Evolutionary conservation across 495 filamentous ascomycete genomes (phyloP).

Genomic region (Penicillium nucicola): DNA sequence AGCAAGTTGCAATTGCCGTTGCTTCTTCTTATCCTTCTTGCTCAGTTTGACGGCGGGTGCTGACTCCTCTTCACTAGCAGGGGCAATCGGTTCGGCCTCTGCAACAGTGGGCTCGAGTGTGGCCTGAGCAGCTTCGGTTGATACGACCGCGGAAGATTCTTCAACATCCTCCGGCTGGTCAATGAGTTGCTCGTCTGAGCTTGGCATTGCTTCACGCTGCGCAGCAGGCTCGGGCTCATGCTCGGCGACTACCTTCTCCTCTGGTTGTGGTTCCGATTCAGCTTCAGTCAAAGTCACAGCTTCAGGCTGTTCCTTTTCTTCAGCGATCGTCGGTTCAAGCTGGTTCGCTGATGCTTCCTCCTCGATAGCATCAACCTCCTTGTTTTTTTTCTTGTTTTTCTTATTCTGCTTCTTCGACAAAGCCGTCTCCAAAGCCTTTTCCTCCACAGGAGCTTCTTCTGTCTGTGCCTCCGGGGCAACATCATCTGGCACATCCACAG

Average conservation of each 20-base stretch:
- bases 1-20: conserved; percentile 13
- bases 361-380: conserved; percentile 3
- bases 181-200: background rate
- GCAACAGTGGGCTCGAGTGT: background rate
- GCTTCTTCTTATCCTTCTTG: conserved; percentile 35
- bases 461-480: conserved; percentile 3
- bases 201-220: background rate
- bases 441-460: conserved; percentile 2
- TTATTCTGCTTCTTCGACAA: conserved; percentile 22
- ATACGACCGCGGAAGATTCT: background rate
- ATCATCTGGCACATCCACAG: conserved; percentile 1
- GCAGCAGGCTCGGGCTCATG: conserved; percentile 1
- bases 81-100: background rate
- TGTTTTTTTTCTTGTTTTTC: conserved; percentile 23
- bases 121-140: conserved; percentile 4
- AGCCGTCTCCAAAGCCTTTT: background rate
- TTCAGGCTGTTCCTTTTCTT: conserved; percentile 5
- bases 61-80: conserved; percentile 10
- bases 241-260: background rate
- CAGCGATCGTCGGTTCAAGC: background rate
- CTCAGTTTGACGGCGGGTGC: conserved; percentile 20
- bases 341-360: conserved; percentile 2
- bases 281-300: background rate
- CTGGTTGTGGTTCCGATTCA: background rate
- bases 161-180: background rate